Base-by-base conservation (phyloP, 768 basidiomycete species). In the Nevesoporus exiguus region DNA sequence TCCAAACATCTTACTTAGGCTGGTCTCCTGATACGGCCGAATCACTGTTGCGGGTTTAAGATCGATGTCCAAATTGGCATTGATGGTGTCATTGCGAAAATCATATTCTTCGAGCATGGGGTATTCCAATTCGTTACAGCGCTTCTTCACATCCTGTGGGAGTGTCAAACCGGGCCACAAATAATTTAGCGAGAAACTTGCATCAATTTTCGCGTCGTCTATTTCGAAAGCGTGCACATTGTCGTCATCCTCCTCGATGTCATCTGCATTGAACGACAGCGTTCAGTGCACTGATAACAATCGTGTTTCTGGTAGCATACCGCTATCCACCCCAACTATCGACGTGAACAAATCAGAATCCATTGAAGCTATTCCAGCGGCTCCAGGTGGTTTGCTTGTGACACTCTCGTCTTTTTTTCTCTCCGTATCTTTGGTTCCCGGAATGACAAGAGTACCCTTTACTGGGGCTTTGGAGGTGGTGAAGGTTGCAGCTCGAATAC, bases 101-200 rank as follows among this genome's bases (percentile, higher is more conserved):
- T 99, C 97, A 67, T 99, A 99, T 73, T 99, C 97, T 70, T 99
- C 97, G 41, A 99, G 78, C 86, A 98, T 97, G 8, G 97, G 97
- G 60, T 95, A 93, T 67, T 98, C 94, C 36, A 98, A 80, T 62
- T 97, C 96, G 64, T 94, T 94, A 67, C 97, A 98, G 34, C 93
- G 86, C 63, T 91, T 90, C 74, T 98, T 96, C 57, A 99, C 94
- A 60, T 91, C 90, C 93, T 96, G 59, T 13, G 45, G 10, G 56
- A 53, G 33, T 30, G 52, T 66, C n/a, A 51, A 39, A 47, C 15
- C 27, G 31, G 15, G 39, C 51, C 37, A 40, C 31, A 46, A 56
- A 11, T n/a, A 33, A 37, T 21, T 43, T 42, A 50, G 22, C 22
- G 44, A 57, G n/a, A 19, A 34, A 49, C 82, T 58, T 53, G 89